Conservation (phyloP, 441 rosid species). For the Flueggea neowawraea region DNA sequence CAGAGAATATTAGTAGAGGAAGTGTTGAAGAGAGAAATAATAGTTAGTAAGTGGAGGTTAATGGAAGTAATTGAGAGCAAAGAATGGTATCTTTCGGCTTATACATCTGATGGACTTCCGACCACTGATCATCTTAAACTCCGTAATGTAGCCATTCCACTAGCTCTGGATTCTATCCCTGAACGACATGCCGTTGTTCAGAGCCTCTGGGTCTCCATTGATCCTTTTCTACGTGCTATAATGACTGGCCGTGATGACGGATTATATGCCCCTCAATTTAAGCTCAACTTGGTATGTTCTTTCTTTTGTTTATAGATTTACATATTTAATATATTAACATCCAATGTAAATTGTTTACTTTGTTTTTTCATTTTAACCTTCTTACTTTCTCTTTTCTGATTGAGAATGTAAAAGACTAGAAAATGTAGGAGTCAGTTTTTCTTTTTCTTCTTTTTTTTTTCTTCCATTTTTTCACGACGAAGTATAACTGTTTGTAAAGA, state of each 20-base stretch:
- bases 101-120: slow-evolving; percentile 36
- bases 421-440: too few species aligned
- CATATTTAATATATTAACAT: not conserved
- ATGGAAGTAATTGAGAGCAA: slow-evolving; percentile 22
- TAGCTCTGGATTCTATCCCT: slow-evolving; percentile 21
- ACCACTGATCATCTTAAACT: slow-evolving; percentile 33
- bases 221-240: slow-evolving; percentile 32
- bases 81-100: slow-evolving; percentile 36
- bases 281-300: slow-evolving; percentile 20
- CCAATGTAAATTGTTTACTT: not conserved
- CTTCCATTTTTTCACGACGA: too few species aligned
- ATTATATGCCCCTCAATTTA: slow-evolving; percentile 21
- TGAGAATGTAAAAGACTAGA: too few species aligned
- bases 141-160: slow-evolving; percentile 15
- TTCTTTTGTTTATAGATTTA: too few species aligned
- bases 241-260: slow-evolving; percentile 37
- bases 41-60: too few species aligned
- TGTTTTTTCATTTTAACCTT: too few species aligned
- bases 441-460: too few species aligned
- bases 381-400: too few species aligned
- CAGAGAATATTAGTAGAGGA: too few species aligned
- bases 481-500: too few species aligned
- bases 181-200: slow-evolving; percentile 27
- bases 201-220: slow-evolving; percentile 33
- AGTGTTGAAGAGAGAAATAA: too few species aligned